Conservation (phyloP, 768 basidiomycete species). For the Boletales sp. region DNA sequence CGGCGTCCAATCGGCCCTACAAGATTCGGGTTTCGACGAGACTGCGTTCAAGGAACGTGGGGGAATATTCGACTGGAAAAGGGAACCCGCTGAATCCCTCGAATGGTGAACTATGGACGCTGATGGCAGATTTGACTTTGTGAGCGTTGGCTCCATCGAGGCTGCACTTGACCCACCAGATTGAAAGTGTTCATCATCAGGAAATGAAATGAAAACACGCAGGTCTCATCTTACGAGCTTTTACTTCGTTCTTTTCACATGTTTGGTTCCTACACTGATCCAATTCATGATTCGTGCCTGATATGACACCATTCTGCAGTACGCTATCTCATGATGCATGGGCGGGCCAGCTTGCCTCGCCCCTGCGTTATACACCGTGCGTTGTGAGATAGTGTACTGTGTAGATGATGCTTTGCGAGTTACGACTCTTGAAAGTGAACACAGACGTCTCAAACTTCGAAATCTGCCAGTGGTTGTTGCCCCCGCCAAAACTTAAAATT, state of each 20-base stretch:
- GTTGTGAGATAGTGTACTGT: background rate
- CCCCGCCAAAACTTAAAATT: no score
- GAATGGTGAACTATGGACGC: background rate
- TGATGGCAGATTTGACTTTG: background rate
- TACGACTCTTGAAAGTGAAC: background rate
- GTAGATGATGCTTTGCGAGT: background rate
- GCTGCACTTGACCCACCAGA: no score
- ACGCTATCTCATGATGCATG: background rate
- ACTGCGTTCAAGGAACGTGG: slow-evolving; percentile 29
- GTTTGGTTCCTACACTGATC: no score
- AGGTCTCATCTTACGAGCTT: no score
- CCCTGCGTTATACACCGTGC: background rate
- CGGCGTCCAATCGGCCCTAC: slow-evolving; percentile 31
- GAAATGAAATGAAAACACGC: no score
- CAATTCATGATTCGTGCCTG: background rate
- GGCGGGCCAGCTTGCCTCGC: no score
- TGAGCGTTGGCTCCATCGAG: no score
- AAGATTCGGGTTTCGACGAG: slow-evolving; percentile 34
- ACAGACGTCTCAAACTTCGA: no score
- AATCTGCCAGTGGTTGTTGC: no score
- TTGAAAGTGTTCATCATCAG: no score
- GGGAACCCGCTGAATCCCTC: slow-evolving; percentile 3
- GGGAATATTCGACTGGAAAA: slow-evolving; percentile 37
- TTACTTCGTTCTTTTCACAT: no score
- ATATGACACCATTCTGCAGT: background rate